A percentile compares a stretch with the other conserved stretches of the same genome.
Evolutionary conservation across 768 basidiomycete species (phyloP).

Genomic region (Pisolithus sp.): DNA sequence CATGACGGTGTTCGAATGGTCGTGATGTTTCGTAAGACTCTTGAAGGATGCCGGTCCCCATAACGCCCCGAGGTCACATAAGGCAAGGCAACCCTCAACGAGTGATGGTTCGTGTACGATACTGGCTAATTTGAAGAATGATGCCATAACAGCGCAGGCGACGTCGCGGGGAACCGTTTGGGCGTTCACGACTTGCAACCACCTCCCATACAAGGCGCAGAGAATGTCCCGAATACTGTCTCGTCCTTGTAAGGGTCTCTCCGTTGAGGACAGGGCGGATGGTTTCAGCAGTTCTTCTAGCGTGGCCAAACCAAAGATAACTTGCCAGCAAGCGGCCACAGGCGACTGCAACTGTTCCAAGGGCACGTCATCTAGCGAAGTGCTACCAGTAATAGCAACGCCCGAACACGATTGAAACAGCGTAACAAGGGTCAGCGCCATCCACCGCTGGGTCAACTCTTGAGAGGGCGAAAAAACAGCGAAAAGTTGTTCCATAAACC

Average conservation of each 20-base stretch:
- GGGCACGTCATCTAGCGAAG: background rate
- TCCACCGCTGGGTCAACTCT: conserved; percentile 35
- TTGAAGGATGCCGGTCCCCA: conserved; percentile 12
- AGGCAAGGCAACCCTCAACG: conserved; percentile 30
- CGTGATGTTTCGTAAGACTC: background rate
- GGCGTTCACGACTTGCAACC: conserved; percentile 24
- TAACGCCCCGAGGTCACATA: conserved; percentile 24
- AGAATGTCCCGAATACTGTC: conserved; percentile 21
- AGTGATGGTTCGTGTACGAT: conserved; percentile 33
- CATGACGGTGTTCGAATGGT: conserved; percentile 5
- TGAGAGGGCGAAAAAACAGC: conserved; percentile 25
- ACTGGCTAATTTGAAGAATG: conserved; percentile 43
- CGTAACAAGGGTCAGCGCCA: conserved; percentile 35
- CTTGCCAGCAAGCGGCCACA: conserved; percentile 30
- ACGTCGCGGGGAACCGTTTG: conserved; percentile 28
- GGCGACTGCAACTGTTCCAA: conserved; percentile 3
- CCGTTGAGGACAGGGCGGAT: background rate
- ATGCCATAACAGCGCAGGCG: conserved; percentile 27
- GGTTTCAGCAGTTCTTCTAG: conserved; percentile 27
- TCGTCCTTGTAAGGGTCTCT: background rate
- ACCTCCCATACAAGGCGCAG: conserved; percentile 36
- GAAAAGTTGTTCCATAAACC: conserved; percentile 3
- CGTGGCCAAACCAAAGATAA: conserved; percentile 35
- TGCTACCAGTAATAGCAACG: background rate
- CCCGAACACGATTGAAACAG: conserved; percentile 14